A percentile compares a stretch with the other conserved stretches of the same genome.
These are phyloP conservation scores for Yamadazyma pseudoaaseri DNA, from an alignment of 1,139 yeast species.

Conservation along the genomic window DNA sequence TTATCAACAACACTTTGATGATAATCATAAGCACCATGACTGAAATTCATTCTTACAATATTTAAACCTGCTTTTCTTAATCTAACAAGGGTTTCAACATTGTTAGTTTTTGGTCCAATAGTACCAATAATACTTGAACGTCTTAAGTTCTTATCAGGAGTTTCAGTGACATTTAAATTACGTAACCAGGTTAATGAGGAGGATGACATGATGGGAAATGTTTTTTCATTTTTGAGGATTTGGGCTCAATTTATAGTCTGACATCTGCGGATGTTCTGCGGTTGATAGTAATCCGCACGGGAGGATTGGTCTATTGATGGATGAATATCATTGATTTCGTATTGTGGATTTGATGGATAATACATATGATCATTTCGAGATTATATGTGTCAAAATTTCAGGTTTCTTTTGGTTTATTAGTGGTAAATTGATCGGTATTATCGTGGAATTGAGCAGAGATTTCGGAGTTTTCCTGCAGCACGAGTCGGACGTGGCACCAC, in stretches of 20 bases:
- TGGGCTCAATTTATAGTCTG: slow-evolving; percentile 4
- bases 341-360: no score
- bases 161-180: slow-evolving; percentile 68
- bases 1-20: slow-evolving; percentile 96
- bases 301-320: neutral
- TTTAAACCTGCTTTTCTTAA: slow-evolving; percentile 96
- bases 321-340: no score
- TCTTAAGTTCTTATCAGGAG: slow-evolving; percentile 85
- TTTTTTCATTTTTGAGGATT: neutral
- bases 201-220: slow-evolving; percentile 22
- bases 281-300: slow-evolving; percentile 2
- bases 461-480: slow-evolving; percentile 1
- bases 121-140: slow-evolving; percentile 98
- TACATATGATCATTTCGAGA: no score
- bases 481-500: neutral
- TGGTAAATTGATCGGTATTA: no score
- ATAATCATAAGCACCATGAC: slow-evolving; percentile 96
- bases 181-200: slow-evolving; percentile 70
- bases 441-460: no score
- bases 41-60: slow-evolving; percentile 98
- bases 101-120: slow-evolving; percentile 96
- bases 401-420: no score
- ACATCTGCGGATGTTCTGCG: slow-evolving; percentile 2
- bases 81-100: slow-evolving; percentile 77
- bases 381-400: no score